These are phyloP conservation scores for Xylariaceae sp. DNA, from an alignment of 2,329 filamentous ascomycete species.

Conservation along the genomic window DNA sequence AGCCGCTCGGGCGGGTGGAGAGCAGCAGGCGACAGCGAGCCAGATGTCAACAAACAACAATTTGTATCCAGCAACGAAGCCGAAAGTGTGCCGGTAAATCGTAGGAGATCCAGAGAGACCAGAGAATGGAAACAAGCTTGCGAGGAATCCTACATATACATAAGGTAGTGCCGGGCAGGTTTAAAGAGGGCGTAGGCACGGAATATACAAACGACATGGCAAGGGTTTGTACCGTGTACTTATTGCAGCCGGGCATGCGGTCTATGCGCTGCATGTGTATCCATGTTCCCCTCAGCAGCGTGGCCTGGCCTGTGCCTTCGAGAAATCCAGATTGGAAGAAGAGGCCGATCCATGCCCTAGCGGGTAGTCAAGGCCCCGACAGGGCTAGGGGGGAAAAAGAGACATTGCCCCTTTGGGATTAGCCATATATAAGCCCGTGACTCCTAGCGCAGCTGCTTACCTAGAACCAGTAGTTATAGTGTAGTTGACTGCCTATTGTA, in stretches of 20 bases:
- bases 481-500: no score
- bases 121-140: constrained; percentile 9
- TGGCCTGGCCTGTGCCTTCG: constrained; percentile 1
- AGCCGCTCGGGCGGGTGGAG: background rate
- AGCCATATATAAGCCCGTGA: background rate
- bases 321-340: constrained; percentile 11
- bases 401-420: background rate
- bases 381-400: background rate
- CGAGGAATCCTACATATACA: constrained; percentile 20
- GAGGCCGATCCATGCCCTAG: constrained; percentile 8
- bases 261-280: constrained; percentile 6
- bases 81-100: background rate
- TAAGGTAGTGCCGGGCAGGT: background rate
- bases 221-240: constrained; percentile 11
- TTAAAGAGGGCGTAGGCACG: background rate
- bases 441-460: background rate
- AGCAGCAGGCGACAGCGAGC: background rate
- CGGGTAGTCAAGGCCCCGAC: background rate
- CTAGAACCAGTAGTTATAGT: no score
- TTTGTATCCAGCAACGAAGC: background rate
- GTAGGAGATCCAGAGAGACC: background rate
- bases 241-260: constrained; percentile 12
- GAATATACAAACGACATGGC: background rate
- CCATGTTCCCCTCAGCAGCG: constrained; percentile 1
- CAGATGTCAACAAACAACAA: background rate